These are phyloP conservation scores for Xylaria sp. DNA, from an alignment of 2,329 filamentous ascomycete genomes.

Conservation along the genomic window DNA sequence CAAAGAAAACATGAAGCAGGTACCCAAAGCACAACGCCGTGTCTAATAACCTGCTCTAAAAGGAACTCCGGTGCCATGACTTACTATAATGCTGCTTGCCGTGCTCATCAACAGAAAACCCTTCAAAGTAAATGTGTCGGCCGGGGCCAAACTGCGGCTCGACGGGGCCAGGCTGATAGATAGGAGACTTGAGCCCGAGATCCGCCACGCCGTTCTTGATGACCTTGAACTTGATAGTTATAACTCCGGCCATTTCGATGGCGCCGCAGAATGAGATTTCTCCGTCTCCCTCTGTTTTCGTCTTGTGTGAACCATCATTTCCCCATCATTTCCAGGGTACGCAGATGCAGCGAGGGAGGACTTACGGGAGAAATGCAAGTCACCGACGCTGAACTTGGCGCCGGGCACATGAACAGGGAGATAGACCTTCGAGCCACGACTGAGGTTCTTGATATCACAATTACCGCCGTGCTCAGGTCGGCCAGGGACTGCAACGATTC, in stretches of 20 bases:
- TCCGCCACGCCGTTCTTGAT: constrained; percentile 80
- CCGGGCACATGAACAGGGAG: constrained; percentile 85
- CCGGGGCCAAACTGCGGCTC: constrained; percentile 87
- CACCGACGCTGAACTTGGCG: constrained; percentile 89
- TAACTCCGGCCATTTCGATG: constrained; percentile 92
- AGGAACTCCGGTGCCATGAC: no score
- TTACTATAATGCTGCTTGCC: constrained; percentile 81
- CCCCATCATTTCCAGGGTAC: neutral
- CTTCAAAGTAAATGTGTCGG: constrained; percentile 83
- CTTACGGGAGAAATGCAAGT: constrained; percentile 78
- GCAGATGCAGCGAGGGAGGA: constrained; percentile 15
- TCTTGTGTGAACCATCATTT: constrained; percentile 6
- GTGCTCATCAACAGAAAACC: constrained; percentile 85
- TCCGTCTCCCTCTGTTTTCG: constrained; percentile 72
- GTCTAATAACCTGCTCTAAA: no score
- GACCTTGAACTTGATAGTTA: constrained; percentile 88
- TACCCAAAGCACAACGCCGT: no score
- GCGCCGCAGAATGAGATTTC: constrained; percentile 90
- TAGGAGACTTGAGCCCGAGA: constrained; percentile 78
- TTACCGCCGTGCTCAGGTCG: constrained; percentile 88
- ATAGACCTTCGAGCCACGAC: constrained; percentile 80
- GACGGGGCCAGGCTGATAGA: constrained; percentile 86
- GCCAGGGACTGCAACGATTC: constrained; percentile 64
- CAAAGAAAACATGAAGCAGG: no score
- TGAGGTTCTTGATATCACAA: constrained; percentile 89